phyloP scores from a whole-genome alignment of 352 stramenopile species.

The Pythium grandisporangium region DNA sequence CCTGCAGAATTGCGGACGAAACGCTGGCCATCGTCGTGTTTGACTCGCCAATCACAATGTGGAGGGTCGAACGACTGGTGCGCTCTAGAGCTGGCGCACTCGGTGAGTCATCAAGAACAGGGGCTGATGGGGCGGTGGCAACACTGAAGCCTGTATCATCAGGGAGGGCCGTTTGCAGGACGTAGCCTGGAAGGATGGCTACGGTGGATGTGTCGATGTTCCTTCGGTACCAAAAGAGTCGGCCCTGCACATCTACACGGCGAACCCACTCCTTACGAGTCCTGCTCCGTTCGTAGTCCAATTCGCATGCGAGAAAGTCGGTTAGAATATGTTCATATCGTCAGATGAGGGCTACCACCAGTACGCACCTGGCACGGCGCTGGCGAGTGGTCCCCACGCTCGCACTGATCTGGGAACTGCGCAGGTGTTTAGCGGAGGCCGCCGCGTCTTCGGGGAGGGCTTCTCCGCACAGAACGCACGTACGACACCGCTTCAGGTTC shows the following conservation, averaged over 20 bases:
- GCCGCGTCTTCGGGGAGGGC: neutral
- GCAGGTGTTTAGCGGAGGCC: neutral
- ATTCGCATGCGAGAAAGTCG: too few species aligned
- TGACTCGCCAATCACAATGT: neutral
- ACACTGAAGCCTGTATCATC: neutral
- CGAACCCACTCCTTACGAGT: slow-evolving; percentile 10
- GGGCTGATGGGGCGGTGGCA: neutral
- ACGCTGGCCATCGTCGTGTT: neutral
- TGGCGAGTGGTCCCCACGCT: neutral
- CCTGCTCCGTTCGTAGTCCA: too few species aligned
- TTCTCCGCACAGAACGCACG: slow-evolving; percentile 15
- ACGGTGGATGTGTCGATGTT: neutral
- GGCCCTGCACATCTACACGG: slow-evolving; percentile 5
- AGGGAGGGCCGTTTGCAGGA: neutral
- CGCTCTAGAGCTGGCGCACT: neutral
- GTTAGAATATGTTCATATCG: too few species aligned
- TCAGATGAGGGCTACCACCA: neutral
- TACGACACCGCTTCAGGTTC: slow-evolving; percentile 1
- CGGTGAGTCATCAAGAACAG: neutral
- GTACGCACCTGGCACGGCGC: neutral
- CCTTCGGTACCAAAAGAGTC: slow-evolving; percentile 4
- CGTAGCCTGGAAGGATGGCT: neutral
- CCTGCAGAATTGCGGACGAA: too few species aligned
- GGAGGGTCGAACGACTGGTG: neutral
- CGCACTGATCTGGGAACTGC: neutral